These are phyloP conservation scores for Pythium sukuiense DNA, from an alignment of 352 stramenopile genomes.

Conservation along the genomic window DNA sequence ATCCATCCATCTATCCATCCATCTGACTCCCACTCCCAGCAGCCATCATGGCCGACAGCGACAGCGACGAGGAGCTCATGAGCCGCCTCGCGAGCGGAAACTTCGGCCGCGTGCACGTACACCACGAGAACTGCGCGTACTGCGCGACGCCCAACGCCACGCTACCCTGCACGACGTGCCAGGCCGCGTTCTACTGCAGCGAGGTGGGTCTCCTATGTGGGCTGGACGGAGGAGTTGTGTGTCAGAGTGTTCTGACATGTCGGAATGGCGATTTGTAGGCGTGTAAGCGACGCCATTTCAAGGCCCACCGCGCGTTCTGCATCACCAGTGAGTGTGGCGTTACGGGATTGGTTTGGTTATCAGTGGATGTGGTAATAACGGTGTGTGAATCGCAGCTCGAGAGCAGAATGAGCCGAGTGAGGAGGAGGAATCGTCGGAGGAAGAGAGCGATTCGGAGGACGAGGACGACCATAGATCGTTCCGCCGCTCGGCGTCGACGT, in stretches of 20 bases:
- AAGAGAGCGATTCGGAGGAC: slow-evolving; percentile 74
- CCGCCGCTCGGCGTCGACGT: slow-evolving; percentile 16
- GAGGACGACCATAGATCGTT: slow-evolving; percentile 43
- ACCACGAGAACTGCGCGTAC: slow-evolving; percentile 72
- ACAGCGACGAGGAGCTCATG: slow-evolving; percentile 90
- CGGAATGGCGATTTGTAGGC: slow-evolving; percentile 30
- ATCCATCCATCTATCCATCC: not conserved
- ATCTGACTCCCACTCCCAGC: not conserved
- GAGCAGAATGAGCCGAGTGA: slow-evolving; percentile 66
- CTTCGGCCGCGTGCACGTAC: slow-evolving; percentile 29
- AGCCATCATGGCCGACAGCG: slow-evolving; percentile 59
- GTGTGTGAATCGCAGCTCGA: slow-evolving; percentile 30
- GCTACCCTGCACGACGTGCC: slow-evolving; percentile 67
- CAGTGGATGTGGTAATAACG: not conserved
- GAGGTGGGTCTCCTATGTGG: slow-evolving; percentile 39
- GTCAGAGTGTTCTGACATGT: too few relatives aligned
- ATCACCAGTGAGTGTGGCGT: slow-evolving; percentile 39
- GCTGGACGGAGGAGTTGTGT: not conserved
- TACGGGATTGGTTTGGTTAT: not conserved
- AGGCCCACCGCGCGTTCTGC: slow-evolving; percentile 66
- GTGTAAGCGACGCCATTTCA: slow-evolving; percentile 72
- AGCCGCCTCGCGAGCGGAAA: slow-evolving; percentile 50
- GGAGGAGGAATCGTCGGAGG: slow-evolving; percentile 55
- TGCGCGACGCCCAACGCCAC: slow-evolving; percentile 56
- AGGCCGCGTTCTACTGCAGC: slow-evolving; percentile 68